A percentile compares a stretch with the other conserved stretches of the same genome.
phyloP scores from a whole-genome alignment of 352 stramenopile genomes.

The Pilasporangium apinafurcum region DNA sequence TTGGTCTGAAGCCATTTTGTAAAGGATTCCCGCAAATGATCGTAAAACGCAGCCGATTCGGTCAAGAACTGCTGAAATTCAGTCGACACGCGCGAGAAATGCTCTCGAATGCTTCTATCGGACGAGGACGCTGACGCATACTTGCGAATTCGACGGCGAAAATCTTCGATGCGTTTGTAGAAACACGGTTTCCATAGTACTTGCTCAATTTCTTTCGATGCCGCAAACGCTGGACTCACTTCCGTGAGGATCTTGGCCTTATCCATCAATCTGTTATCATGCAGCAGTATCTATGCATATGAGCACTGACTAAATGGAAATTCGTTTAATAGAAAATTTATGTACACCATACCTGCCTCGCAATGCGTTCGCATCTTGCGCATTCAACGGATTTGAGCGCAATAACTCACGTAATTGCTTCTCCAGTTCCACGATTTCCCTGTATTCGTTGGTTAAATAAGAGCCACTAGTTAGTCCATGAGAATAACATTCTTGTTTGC shows the following conservation, averaged over 20 bases:
- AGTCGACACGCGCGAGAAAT: constrained; percentile 65
- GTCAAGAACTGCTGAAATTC: constrained; percentile 75
- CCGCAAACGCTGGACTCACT: constrained; percentile 42
- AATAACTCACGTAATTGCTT: constrained; percentile 69
- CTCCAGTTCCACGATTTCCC: constrained; percentile 65
- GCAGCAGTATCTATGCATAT: no score
- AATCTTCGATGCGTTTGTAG: constrained; percentile 89
- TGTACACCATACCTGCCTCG: constrained; percentile 25
- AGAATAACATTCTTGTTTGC: no score
- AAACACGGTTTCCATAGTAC: constrained; percentile 89
- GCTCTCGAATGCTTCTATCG: constrained; percentile 65
- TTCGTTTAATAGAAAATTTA: no score
- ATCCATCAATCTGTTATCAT: constrained; percentile 37
- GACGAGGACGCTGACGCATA: constrained; percentile 61
- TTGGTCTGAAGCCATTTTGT: constrained; percentile 36
- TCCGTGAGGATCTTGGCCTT: constrained; percentile 39
- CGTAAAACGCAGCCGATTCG: constrained; percentile 64
- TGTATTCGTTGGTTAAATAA: constrained; percentile 8
- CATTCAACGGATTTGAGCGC: constrained; percentile 55
- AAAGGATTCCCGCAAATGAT: constrained; percentile 49
- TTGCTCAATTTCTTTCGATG: constrained; percentile 66
- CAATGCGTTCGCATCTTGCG: constrained; percentile 48
- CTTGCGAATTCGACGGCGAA: constrained; percentile 82
- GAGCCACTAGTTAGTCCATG: not conserved
- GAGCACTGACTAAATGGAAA: no score